phyloP scores from a whole-genome alignment of 1,284 basidiomycete species.

The Boletellus deceptivus region DNA sequence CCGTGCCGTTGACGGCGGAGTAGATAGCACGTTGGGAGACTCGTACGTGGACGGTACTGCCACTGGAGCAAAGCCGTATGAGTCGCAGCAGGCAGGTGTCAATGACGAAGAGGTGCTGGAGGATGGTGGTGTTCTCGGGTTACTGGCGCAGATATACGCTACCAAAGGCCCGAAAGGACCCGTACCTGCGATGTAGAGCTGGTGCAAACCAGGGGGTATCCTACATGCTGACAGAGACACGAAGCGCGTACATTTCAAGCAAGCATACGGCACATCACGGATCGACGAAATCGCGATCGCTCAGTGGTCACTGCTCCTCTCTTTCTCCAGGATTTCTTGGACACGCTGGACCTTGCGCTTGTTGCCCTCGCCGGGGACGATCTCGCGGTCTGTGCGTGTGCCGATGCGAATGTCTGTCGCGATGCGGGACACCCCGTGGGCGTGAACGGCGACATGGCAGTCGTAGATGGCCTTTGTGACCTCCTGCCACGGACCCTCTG shows the following conservation, averaged over 20 bases:
- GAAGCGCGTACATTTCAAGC: neutral
- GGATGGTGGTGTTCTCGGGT: slow-evolving; percentile 69
- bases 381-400: slow-evolving; percentile 74
- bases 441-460: slow-evolving; percentile 87
- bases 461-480: slow-evolving; percentile 82
- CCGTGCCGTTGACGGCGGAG: slow-evolving; percentile 49
- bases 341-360: slow-evolving; percentile 77
- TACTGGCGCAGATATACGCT: slow-evolving; percentile 78
- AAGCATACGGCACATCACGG: neutral
- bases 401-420: slow-evolving; percentile 92
- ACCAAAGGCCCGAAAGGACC: slow-evolving; percentile 50
- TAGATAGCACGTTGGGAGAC: slow-evolving; percentile 55
- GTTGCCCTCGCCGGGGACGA: slow-evolving; percentile 68
- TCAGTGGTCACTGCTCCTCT: slow-evolving; percentile 20
- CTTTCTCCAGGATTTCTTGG: slow-evolving; percentile 63
- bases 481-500: slow-evolving; percentile 82
- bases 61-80: slow-evolving; percentile 38
- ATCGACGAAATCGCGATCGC: neutral
- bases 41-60: slow-evolving; percentile 70
- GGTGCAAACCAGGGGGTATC: neutral
- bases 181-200: slow-evolving; percentile 44
- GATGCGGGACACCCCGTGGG: slow-evolving; percentile 66
- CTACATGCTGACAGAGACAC: neutral
- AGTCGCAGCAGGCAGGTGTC: slow-evolving; percentile 45
- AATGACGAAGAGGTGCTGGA: slow-evolving; percentile 58